phyloP scores from a whole-genome alignment of 2,329 filamentous ascomycete species.

The Helicocarpus griseus region DNA sequence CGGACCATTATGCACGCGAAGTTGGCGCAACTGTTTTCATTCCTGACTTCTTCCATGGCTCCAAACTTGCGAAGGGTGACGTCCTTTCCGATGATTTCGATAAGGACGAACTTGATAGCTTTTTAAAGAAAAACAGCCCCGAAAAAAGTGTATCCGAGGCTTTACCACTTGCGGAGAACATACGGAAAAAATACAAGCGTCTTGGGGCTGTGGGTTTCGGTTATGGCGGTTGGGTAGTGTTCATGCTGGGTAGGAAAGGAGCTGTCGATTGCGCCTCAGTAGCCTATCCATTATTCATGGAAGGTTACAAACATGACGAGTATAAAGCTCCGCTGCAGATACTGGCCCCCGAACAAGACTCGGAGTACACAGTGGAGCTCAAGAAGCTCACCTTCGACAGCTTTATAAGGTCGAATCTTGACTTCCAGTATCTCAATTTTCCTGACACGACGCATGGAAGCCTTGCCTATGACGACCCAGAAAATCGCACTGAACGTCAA shows the following conservation, averaged over 20 bases:
- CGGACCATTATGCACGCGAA: constrained; percentile 39
- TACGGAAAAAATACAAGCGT: constrained; percentile 22
- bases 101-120: background rate
- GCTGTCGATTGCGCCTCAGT: constrained; percentile 39
- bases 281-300: constrained; percentile 37
- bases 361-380: constrained; percentile 34
- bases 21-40: constrained; percentile 39
- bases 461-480: constrained; percentile 34
- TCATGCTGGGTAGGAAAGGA: constrained; percentile 37
- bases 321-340: constrained; percentile 43
- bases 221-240: constrained; percentile 44
- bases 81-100: background rate
- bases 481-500: constrained; percentile 30
- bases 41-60: constrained; percentile 18
- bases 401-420: constrained; percentile 29
- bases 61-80: background rate
- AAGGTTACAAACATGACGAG: constrained; percentile 40
- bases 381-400: constrained; percentile 35
- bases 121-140: constrained; percentile 15
- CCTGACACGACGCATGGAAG: constrained; percentile 41
- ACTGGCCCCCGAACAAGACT: constrained; percentile 43
- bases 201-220: constrained; percentile 42
- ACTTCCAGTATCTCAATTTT: constrained; percentile 45
- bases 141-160: constrained; percentile 31
- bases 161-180: constrained; percentile 23